Evolutionary conservation across 805 yeast species (phyloP), one percentile per base, ranked within the genome.

Genomic region (Starmerella geochares): DNA sequence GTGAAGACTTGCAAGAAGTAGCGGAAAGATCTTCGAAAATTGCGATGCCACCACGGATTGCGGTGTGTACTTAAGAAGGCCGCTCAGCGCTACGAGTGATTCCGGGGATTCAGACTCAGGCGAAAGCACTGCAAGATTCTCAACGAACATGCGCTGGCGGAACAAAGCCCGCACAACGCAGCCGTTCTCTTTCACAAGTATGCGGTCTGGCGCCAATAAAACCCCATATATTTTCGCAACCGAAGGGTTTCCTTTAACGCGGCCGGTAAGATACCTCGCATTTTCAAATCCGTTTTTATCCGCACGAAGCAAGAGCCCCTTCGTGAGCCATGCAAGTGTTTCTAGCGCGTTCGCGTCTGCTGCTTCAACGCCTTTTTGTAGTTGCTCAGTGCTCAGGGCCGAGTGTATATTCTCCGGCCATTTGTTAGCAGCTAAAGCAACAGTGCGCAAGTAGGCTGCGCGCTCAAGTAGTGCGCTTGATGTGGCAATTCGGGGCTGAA

Each of bases 101-200:
- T 41, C 41, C 2, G 40, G 20, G 14, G 50, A 40, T 43, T 76
- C 73, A 43, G 78, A 75, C 53, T 75, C 75, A 16, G 62, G 50
- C 43, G 51, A 65, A 79, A 86, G 62, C 27, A 62, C 64, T 0
- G 83, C 83, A 5, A 86, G 71, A 1, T 79, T 67, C 8, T 71
- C 66, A 52, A 78, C 77, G 62, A 86, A 86, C 23, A 85, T 72
- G 55, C 80, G 80, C 61, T 92, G 98, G 62, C 86, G 86, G 71
- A 83, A 86, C 21, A 92, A 70, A 40, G 76, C 64, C 51, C 83
- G 75, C 17, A 82, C 75, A 52, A 80, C 77, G 49, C 83, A 71
- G 54, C 78, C 78, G 54, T 72, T 62, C 28, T 65, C 73, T 58
- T 76, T 78, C 41, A 72, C 67, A 49, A 83, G 76, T 5, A 82